Conservation (phyloP, 2,329 filamentous ascomycete genomes). For the Tympanopsis confertula region DNA sequence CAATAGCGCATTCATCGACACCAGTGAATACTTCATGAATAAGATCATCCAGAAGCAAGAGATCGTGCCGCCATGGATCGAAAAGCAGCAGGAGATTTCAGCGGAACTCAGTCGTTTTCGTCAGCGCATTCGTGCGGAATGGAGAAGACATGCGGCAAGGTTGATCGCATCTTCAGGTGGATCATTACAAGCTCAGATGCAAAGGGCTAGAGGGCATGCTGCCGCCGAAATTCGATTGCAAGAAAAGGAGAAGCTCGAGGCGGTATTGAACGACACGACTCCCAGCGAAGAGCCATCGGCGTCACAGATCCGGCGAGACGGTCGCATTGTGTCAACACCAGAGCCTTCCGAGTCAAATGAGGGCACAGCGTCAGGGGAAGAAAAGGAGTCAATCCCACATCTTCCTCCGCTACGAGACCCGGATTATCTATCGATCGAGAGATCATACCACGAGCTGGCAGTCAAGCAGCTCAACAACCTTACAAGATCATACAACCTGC, state of each 20-base stretch:
- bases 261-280: neutral
- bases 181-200: slow-evolving; percentile 41
- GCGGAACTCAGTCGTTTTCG: slow-evolving; percentile 42
- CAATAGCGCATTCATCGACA: slow-evolving; percentile 53
- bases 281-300: neutral
- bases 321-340: no score
- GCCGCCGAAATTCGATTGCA: slow-evolving; percentile 35
- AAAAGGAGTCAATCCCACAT: slow-evolving; percentile 3
- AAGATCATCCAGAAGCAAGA: slow-evolving; percentile 63
- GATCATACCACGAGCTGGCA: slow-evolving; percentile 44
- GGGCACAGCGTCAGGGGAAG: no score
- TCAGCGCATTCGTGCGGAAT: slow-evolving; percentile 40
- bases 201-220: slow-evolving; percentile 45
- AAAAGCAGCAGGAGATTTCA: slow-evolving; percentile 57
- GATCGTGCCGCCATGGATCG: slow-evolving; percentile 60
- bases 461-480: slow-evolving; percentile 47
- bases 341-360: no score
- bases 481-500: slow-evolving; percentile 54
- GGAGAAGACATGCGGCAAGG: slow-evolving; percentile 49
- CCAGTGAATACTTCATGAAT: slow-evolving; percentile 62
- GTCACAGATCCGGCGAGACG: no score
- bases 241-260: neutral
- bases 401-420: slow-evolving; percentile 44
- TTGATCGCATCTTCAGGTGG: slow-evolving; percentile 50
- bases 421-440: slow-evolving; percentile 43